These are phyloP conservation scores for Funneliformis geosporum DNA, from an alignment of 192 early-diverging fungal genomes.

Conservation along the genomic window DNA sequence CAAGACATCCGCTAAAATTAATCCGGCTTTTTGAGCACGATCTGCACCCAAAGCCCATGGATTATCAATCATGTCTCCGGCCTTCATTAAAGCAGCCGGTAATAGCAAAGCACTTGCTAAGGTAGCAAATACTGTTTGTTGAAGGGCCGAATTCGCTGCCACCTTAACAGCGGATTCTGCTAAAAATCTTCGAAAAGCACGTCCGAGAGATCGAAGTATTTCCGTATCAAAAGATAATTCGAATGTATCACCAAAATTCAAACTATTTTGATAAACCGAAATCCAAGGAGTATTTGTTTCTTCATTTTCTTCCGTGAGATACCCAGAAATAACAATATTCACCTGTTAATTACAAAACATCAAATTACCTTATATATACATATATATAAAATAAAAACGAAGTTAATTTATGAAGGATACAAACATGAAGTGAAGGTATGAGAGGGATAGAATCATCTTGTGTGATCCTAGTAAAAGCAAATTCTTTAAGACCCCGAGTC, in stretches of 20 bases:
- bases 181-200: slow-evolving; percentile 53
- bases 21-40: slow-evolving; percentile 55
- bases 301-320: slow-evolving; percentile 44
- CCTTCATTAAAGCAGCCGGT: slow-evolving; percentile 52
- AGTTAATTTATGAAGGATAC: background rate
- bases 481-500: slow-evolving; percentile 47
- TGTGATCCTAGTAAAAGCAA: slow-evolving; percentile 52
- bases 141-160: slow-evolving; percentile 50
- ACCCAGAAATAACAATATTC: slow-evolving; percentile 61
- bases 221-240: slow-evolving; percentile 54
- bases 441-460: slow-evolving; percentile 51
- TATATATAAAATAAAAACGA: background rate
- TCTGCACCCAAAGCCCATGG: slow-evolving; percentile 60
- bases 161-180: slow-evolving; percentile 51
- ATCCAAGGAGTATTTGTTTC: slow-evolving; percentile 51
- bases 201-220: slow-evolving; percentile 47
- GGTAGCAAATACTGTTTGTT: slow-evolving; percentile 53
- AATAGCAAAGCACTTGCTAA: slow-evolving; percentile 54
- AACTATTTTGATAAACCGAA: slow-evolving; percentile 35
- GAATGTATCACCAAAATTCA: slow-evolving; percentile 45
- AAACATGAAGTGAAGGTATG: slow-evolving; percentile 57
- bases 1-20: slow-evolving; percentile 59
- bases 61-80: slow-evolving; percentile 60
- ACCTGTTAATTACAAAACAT: slow-evolving; percentile 33
- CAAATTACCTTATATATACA: background rate